Conservation (phyloP, 1,139 yeast genomes). For the Saccharomyces hybrid region DNA sequence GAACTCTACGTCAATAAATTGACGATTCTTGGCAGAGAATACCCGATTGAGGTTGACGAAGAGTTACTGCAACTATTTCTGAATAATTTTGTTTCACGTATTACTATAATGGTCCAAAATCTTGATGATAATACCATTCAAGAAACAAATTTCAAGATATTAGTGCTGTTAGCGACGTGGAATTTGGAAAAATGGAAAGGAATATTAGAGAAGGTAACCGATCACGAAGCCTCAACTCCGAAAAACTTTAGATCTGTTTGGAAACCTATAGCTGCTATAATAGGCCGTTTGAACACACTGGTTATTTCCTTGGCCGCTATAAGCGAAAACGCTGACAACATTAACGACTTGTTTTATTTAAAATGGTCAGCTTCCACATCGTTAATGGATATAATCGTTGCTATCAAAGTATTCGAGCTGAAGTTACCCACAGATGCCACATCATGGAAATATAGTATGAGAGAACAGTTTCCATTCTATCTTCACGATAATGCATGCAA, state of each 20-base stretch:
- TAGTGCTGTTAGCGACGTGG: conserved; percentile 26
- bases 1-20: conserved; percentile 26
- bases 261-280: conserved; percentile 10
- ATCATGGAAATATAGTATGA: conserved; percentile 18
- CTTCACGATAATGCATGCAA: conserved; percentile 14
- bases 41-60: conserved; percentile 21
- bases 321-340: background rate
- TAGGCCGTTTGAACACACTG: conserved; percentile 13
- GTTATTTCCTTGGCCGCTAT: conserved; percentile 8
- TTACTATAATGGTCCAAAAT: conserved; percentile 13
- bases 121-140: conserved; percentile 11
- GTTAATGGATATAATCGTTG: conserved; percentile 26
- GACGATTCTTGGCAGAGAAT: conserved; percentile 23
- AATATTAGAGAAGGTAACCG: conserved; percentile 4
- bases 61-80: conserved; percentile 17
- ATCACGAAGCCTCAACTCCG: background rate
- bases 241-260: conserved; percentile 10
- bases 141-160: conserved; percentile 22
- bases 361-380: conserved; percentile 20
- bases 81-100: conserved; percentile 11
- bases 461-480: conserved; percentile 14
- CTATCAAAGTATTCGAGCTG: conserved; percentile 29
- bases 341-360: conserved; percentile 8
- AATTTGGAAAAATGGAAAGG: conserved; percentile 5
- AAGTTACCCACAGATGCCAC: conserved; percentile 20